Percentiles rank a stretch among this genome's conserved stretches.
phyloP scores from a whole-genome alignment of 495 filamentous ascomycete genomes.

The Lichenothelia convexa region DNA sequence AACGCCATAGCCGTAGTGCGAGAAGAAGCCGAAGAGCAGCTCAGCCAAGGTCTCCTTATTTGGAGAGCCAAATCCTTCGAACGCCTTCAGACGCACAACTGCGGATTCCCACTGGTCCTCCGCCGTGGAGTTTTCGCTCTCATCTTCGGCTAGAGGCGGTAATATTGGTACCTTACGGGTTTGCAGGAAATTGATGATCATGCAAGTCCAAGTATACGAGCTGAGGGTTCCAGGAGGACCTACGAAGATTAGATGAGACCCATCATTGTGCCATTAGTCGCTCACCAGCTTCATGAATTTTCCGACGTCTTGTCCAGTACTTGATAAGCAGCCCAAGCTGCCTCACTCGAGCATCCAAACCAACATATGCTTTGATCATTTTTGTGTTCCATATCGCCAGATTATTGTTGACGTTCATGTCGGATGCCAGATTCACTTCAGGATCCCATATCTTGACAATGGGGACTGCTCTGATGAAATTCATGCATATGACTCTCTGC shows the following conservation, averaged over 20 bases:
- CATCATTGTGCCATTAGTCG: constrained; percentile 2
- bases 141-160: constrained; percentile 65
- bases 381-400: constrained; percentile 86
- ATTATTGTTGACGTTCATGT: constrained; percentile 98
- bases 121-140: constrained; percentile 39
- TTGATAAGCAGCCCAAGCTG: constrained; percentile 92
- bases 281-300: constrained; percentile 90
- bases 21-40: constrained; percentile 84
- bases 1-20: constrained; percentile 82
- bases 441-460: constrained; percentile 99
- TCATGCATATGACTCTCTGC: constrained; percentile 85
- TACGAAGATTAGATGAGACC: constrained; percentile 45
- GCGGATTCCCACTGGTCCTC: constrained; percentile 45
- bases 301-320: constrained; percentile 82
- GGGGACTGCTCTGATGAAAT: constrained; percentile 84
- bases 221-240: constrained; percentile 93
- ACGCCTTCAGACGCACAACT: constrained; percentile 56
- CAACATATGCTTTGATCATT: constrained; percentile 95
- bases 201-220: constrained; percentile 99
- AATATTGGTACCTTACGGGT: constrained; percentile 73
- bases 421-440: constrained; percentile 73
- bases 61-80: constrained; percentile 54
- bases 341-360: constrained; percentile 78
- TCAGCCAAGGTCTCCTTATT: constrained; percentile 73
- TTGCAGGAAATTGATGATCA: constrained; percentile 94